Conservation (phyloP, 2,329 filamentous ascomycete genomes). For the Cercospora berteroae region DNA sequence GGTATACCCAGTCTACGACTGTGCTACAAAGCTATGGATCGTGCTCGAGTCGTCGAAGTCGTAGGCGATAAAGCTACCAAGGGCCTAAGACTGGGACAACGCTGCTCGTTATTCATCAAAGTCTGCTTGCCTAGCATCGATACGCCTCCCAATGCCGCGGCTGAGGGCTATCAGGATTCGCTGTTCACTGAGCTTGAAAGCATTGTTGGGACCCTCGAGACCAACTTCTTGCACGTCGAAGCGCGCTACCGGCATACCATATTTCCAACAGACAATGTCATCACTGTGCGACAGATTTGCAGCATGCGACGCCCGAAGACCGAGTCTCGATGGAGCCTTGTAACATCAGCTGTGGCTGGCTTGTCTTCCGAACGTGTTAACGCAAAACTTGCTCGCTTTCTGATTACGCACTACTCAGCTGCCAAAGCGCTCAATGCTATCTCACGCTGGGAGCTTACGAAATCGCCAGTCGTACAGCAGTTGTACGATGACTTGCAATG, state of each 20-base stretch:
- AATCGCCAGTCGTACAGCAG: constrained; percentile 14
- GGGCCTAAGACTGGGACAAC: constrained; percentile 28
- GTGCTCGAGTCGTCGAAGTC: constrained; percentile 30
- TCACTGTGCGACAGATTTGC: constrained; percentile 33
- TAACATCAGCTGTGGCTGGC: constrained; percentile 14
- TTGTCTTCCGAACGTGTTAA: constrained; percentile 16
- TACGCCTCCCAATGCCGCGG: background rate
- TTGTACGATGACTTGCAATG: constrained; percentile 16
- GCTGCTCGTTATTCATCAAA: constrained; percentile 33
- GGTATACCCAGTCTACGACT: constrained; percentile 32
- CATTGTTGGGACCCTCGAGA: constrained; percentile 35
- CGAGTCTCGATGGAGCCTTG: constrained; percentile 37
- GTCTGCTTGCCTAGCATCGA: constrained; percentile 29
- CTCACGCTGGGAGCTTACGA: constrained; percentile 23
- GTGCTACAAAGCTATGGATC: constrained; percentile 33
- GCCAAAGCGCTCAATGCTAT: constrained; percentile 29
- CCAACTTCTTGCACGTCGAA: constrained; percentile 35
- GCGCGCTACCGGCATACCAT: constrained; percentile 39
- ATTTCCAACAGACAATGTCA: constrained; percentile 34
- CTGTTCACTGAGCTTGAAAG: constrained; percentile 37
- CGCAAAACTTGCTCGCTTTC: constrained; percentile 23
- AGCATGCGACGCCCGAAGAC: constrained; percentile 35
- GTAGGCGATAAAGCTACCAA: constrained; percentile 34
- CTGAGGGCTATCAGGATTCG: constrained; percentile 27
- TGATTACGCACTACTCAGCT: constrained; percentile 27